A percentile compares a stretch with the other conserved stretches of the same genome.
Evolutionary conservation across 805 yeast genomes (phyloP).

Genomic region (Barnettozyma populi): DNA sequence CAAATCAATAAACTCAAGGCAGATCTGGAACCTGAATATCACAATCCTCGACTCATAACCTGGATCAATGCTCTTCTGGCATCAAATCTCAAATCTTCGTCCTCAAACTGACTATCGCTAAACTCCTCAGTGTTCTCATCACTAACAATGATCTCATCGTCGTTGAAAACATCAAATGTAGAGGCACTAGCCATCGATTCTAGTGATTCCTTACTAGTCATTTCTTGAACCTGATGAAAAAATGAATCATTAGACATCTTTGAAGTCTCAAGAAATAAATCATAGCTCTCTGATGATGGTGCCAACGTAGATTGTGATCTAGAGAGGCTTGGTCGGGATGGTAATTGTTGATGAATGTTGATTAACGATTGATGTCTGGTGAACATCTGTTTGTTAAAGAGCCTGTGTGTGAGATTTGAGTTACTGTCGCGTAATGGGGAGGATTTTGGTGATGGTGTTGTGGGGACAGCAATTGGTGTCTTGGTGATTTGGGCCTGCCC

Average conservation of each 20-base stretch:
- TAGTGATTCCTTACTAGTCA: not conserved
- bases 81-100: conserved; percentile 19
- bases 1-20: no score
- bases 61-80: conserved; percentile 27
- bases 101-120: conserved; percentile 4
- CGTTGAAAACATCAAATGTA: conserved; percentile 6
- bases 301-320: conserved; percentile 15
- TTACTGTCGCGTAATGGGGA: not conserved
- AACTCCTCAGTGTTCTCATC: conserved; percentile 12
- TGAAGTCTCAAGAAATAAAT: conserved; percentile 21
- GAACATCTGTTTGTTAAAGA: conserved; percentile 5
- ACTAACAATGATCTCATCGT: conserved; percentile 1
- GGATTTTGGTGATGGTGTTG: conserved; percentile 2
- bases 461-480: not conserved
- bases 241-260: conserved; percentile 18
- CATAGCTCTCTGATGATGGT: conserved; percentile 13
- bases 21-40: not conserved
- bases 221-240: conserved; percentile 16
- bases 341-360: conserved; percentile 7
- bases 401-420: not conserved
- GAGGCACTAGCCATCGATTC: conserved; percentile 4
- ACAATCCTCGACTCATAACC: conserved; percentile 24
- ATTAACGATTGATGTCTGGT: conserved; percentile 22
- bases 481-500: conserved; percentile 23
- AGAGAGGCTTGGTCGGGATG: conserved; percentile 1